Percentiles rank a stretch among this genome's conserved stretches.
These are phyloP conservation scores for Tolypocladium nubicola DNA, from an alignment of 2,329 filamentous ascomycete species.

Conservation along the genomic window DNA sequence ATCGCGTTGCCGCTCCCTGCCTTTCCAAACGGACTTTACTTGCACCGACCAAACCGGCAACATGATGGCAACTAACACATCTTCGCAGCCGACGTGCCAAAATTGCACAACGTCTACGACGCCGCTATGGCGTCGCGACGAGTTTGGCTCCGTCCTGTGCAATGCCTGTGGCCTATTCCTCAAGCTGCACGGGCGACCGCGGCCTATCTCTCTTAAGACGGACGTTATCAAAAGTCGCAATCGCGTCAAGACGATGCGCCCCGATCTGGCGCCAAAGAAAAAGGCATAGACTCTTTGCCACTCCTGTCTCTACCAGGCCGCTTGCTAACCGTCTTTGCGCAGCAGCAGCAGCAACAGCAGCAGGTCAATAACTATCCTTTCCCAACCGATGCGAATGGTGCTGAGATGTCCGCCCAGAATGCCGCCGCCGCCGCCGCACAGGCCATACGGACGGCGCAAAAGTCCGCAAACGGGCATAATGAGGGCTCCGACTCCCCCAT, in stretches of 20 bases:
- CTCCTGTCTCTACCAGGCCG: not conserved
- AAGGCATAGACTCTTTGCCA: constrained; percentile 48
- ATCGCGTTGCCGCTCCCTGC: constrained; percentile 15
- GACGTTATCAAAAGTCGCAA: constrained; percentile 99
- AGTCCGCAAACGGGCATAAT: constrained; percentile 59
- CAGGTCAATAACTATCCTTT: constrained; percentile 28
- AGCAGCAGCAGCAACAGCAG: constrained; percentile 23
- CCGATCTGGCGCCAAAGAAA: constrained; percentile 70
- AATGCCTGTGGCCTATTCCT: constrained; percentile 97
- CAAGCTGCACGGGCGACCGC: constrained; percentile 87
- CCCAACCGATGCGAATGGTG: constrained; percentile 43
- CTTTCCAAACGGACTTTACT: constrained; percentile 9
- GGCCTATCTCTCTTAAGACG: constrained; percentile 94
- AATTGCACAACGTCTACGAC: constrained; percentile 96
- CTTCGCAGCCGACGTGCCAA: constrained; percentile 84
- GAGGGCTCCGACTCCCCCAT: constrained; percentile 71
- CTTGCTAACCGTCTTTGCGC: not conserved
- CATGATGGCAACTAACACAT: constrained; percentile 48
- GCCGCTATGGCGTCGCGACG: constrained; percentile 93
- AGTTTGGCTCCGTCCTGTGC: constrained; percentile 89
- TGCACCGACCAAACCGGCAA: constrained; percentile 22
- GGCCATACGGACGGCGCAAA: constrained; percentile 53
- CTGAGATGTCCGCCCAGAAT: constrained; percentile 41
- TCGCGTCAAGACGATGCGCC: constrained; percentile 78
- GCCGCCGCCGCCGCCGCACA: constrained; percentile 41